phyloP scores from a whole-genome alignment of 1,139 yeast species.

The Pichia sp. region DNA sequence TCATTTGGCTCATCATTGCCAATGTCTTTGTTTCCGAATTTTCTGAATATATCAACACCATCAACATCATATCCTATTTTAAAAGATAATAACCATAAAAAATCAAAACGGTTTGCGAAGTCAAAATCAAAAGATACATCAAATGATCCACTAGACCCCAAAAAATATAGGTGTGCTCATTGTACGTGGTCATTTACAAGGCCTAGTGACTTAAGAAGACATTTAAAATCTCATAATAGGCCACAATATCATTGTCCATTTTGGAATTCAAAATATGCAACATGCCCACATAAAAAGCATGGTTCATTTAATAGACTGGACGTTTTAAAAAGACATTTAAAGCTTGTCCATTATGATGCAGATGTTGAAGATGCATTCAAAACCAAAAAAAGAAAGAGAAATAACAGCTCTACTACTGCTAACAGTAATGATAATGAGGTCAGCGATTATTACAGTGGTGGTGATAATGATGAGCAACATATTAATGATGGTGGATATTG shows the following conservation, averaged over 20 bases:
- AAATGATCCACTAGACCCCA: slow-evolving; percentile 18
- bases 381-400: slow-evolving; percentile 25
- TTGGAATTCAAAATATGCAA: slow-evolving; percentile 52
- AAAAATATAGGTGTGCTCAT: slow-evolving; percentile 49
- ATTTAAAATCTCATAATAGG: slow-evolving; percentile 53
- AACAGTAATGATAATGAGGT: slow-evolving; percentile 18
- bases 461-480: slow-evolving; percentile 10
- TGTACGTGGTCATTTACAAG: slow-evolving; percentile 67
- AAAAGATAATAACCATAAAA: slow-evolving; percentile 12
- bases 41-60: neutral
- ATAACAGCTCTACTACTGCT: slow-evolving; percentile 5
- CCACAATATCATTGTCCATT: slow-evolving; percentile 69
- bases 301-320: slow-evolving; percentile 67
- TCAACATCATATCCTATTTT: slow-evolving; percentile 1
- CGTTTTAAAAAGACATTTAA: slow-evolving; percentile 62
- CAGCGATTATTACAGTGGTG: slow-evolving; percentile 8
- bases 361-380: slow-evolving; percentile 25
- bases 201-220: slow-evolving; percentile 61
- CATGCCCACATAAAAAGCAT: slow-evolving; percentile 62
- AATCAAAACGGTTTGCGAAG: neutral
- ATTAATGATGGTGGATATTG: slow-evolving; percentile 26
- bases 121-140: slow-evolving; percentile 14
- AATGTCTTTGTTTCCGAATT: slow-evolving; percentile 3
- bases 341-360: slow-evolving; percentile 57
- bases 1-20: slow-evolving; percentile 8